Evolutionary conservation across 2,329 filamentous ascomycete genomes (phyloP).

Genomic region (Penicillium polonicum): DNA sequence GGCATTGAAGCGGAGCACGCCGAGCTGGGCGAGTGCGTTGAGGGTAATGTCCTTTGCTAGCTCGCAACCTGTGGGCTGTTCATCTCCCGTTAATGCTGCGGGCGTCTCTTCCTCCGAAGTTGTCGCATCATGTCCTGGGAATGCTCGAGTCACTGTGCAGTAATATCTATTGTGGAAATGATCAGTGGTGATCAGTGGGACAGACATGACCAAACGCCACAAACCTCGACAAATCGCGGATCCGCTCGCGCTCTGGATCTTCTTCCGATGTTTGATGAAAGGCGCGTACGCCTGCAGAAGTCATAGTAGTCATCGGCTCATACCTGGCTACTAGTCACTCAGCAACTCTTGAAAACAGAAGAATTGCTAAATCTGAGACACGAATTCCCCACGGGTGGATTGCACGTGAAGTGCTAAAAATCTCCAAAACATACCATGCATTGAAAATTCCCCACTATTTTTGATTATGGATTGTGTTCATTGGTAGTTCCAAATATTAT

Average conservation of each 20-base stretch:
- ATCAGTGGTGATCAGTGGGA: conserved; percentile 2
- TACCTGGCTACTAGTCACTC: not conserved
- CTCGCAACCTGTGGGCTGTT: conserved; percentile 5
- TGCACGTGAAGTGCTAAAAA: not conserved
- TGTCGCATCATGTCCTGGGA: not conserved
- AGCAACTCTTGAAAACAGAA: not conserved
- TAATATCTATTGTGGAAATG: conserved; percentile 16
- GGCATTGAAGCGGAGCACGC: conserved; percentile 45
- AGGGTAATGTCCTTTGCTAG: conserved; percentile 37
- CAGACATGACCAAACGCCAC: not conserved
- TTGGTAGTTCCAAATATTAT: not conserved
- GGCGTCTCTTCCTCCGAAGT: not conserved
- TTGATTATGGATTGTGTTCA: not conserved
- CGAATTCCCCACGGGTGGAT: not conserved
- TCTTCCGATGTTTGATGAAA: conserved; percentile 2
- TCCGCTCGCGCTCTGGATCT: conserved; percentile 17
- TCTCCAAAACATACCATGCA: not conserved
- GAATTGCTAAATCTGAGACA: not conserved
- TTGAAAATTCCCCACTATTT: not conserved
- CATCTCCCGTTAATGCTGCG: conserved; percentile 9
- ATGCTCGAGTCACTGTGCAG: conserved; percentile 4
- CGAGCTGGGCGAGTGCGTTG: conserved; percentile 54
- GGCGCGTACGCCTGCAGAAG: not conserved
- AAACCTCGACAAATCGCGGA: conserved; percentile 22
- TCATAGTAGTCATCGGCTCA: conserved; percentile 1